Percentiles rank a stretch among this genome's conserved stretches.
These are phyloP conservation scores for Mortierella sp. DNA, from an alignment of 371 early-diverging fungal species.

Conservation along the genomic window DNA sequence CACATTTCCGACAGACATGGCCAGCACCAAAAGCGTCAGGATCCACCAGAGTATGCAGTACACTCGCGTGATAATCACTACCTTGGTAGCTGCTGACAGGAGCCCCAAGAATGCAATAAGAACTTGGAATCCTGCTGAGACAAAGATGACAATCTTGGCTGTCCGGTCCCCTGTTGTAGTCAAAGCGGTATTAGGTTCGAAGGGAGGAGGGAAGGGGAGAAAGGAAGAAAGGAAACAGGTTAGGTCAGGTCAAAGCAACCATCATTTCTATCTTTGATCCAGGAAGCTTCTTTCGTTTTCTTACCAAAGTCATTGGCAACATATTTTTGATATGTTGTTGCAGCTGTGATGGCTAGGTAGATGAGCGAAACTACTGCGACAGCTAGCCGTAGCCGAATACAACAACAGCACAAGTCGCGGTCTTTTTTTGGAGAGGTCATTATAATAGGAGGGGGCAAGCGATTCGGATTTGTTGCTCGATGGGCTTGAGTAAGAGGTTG, in stretches of 20 bases:
- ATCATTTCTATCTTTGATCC: background rate
- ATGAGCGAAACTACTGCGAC: slow-evolving; percentile 25
- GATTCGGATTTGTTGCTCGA: too few relatives aligned
- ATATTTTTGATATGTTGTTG: slow-evolving; percentile 44
- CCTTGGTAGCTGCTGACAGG: slow-evolving; percentile 30
- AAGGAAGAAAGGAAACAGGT: background rate
- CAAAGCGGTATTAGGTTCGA: background rate
- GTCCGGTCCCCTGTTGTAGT: slow-evolving; percentile 15
- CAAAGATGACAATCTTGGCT: slow-evolving; percentile 35
- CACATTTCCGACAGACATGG: slow-evolving; percentile 34
- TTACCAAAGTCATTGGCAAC: slow-evolving; percentile 33
- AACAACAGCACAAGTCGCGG: slow-evolving; percentile 42
- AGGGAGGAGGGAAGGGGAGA: background rate
- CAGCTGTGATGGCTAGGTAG: slow-evolving; percentile 23
- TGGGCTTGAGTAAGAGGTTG: too few relatives aligned
- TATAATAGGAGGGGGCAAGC: too few relatives aligned
- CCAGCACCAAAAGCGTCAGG: slow-evolving; percentile 31
- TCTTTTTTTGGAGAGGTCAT: slow-evolving; percentile 4
- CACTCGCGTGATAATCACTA: slow-evolving; percentile 24
- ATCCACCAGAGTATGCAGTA: slow-evolving; percentile 39
- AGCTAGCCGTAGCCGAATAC: slow-evolving; percentile 28
- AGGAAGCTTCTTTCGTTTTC: background rate
- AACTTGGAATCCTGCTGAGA: slow-evolving; percentile 27
- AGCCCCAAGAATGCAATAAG: slow-evolving; percentile 39
- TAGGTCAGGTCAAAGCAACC: background rate